Conservation (phyloP, 495 filamentous ascomycete species). For the Aspergillus sparsus region DNA sequence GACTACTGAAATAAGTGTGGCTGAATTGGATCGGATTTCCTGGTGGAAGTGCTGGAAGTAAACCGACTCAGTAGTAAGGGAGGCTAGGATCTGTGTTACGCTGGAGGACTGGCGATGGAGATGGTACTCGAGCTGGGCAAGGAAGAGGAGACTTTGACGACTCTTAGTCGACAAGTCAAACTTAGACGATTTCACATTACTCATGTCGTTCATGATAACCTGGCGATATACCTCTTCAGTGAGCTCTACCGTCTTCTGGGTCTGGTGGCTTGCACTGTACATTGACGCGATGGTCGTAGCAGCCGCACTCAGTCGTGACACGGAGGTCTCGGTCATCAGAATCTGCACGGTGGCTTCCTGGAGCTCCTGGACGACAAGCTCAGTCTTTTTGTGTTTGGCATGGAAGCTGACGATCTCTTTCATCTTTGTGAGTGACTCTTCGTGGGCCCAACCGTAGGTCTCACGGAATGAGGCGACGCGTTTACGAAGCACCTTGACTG, state of each 20-base stretch:
- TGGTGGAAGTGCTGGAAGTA: slow-evolving; percentile 45
- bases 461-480: slow-evolving; percentile 35
- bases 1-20: slow-evolving; percentile 31
- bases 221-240: slow-evolving; percentile 45
- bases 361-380: slow-evolving; percentile 34
- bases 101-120: slow-evolving; percentile 30
- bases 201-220: slow-evolving; percentile 26
- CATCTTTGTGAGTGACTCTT: slow-evolving; percentile 41
- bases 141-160: slow-evolving; percentile 42
- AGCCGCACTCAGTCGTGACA: slow-evolving; percentile 34
- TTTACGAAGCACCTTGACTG: slow-evolving; percentile 33
- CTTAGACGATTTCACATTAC: slow-evolving; percentile 24
- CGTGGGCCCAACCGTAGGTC: slow-evolving; percentile 42
- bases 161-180: slow-evolving; percentile 38
- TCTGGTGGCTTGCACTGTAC: slow-evolving; percentile 37
- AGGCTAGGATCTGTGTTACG: slow-evolving; percentile 39
- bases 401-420: slow-evolving; percentile 40
- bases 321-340: slow-evolving; percentile 35
- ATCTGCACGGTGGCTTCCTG: slow-evolving; percentile 41
- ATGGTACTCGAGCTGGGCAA: slow-evolving; percentile 43
- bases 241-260: slow-evolving; percentile 35
- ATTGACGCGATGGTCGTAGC: slow-evolving; percentile 36
- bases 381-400: slow-evolving; percentile 33
- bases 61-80: slow-evolving; percentile 40
- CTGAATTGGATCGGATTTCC: slow-evolving; percentile 31